Base-by-base conservation (phyloP, 2,329 filamentous ascomycete species). In the Plenodomus tracheiphilus region DNA sequence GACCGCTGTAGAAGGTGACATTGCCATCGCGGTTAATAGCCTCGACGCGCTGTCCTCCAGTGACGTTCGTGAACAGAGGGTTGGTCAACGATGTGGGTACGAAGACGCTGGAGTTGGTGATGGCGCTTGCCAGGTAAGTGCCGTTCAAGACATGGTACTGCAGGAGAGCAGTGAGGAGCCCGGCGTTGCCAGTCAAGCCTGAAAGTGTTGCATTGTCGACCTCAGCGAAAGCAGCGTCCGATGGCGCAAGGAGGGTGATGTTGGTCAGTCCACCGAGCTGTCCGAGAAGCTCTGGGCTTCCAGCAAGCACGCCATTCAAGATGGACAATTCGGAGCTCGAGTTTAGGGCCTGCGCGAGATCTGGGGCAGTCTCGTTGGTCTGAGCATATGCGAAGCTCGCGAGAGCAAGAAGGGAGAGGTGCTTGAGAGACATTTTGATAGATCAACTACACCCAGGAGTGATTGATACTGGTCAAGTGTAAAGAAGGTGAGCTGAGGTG, bases 91-190 rank as follows among this genome's bases (percentile, higher is more conserved):
- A 64, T 2, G 78, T 80, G 13, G 75, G 75, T 1, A 77, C 60
- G 58, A 83, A 82, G 9, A 64, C 59, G 32, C 75, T 74, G 37
- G 64, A 71, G 22, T 71, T 69, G 4, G 65, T 72, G 46, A 77
- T 69, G 3, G 70, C 62, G 4, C 56, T 58, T 1, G 75, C 64
- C 3, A 48, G 58, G 54, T 79, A 76, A 1, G 75, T 77, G 32
- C 82, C 83, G 47, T 81, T 78, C 7, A 86, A 66, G 17, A 85
- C 76, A 62, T 86, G 84, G 65, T 86, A 86, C 46, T 68, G 72
- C 18, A 86, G 67, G 21, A 85, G 65, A 4, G 79, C 79, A 49
- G 69, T 59, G 16, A 79, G 58, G 13, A 71, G 53, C 3, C 59
- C 69, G 16, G 66, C 47, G 34, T 74, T 62, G 21, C 59, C 48